Conservation (phyloP, 164 flowering plant genomes). For the Vitis rupestris region DNA sequence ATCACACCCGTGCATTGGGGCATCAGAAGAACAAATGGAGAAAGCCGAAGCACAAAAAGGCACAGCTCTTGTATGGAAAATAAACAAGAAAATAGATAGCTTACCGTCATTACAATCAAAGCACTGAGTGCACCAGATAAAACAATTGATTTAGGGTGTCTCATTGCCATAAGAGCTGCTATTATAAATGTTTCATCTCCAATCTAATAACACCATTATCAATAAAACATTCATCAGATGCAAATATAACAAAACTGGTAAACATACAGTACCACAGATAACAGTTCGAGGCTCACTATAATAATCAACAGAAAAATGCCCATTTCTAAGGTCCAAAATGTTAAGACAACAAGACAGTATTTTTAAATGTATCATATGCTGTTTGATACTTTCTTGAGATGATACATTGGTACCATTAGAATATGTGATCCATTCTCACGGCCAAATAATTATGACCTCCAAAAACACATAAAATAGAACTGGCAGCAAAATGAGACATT, state of each 20-base stretch:
- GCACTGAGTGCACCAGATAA: conserved; percentile 95
- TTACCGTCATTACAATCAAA: conserved; percentile 95
- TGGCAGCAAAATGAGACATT: no score
- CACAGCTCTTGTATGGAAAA: background rate
- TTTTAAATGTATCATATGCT: no score
- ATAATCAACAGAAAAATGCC: no score
- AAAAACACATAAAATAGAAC: no score
- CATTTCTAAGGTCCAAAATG: no score
- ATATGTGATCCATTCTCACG: no score
- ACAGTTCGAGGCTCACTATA: no score
- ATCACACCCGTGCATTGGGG: background rate
- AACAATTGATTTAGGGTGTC: conserved; percentile 97
- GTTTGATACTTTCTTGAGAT: no score
- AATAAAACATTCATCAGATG: conserved; percentile 1
- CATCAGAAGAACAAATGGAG: background rate
- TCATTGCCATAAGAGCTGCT: conserved; percentile 99
- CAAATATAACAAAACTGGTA: background rate
- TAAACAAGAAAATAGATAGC: conserved; percentile 14
- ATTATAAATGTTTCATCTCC: conserved; percentile 99
- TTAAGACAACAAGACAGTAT: no score
- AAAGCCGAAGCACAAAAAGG: background rate
- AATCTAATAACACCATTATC: conserved; percentile 51
- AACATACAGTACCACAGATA: background rate
- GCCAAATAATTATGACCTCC: no score
- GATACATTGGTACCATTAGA: no score